Evolutionary conservation across 1,284 basidiomycete species (phyloP).

Genomic region (Athelia psychrophila): DNA sequence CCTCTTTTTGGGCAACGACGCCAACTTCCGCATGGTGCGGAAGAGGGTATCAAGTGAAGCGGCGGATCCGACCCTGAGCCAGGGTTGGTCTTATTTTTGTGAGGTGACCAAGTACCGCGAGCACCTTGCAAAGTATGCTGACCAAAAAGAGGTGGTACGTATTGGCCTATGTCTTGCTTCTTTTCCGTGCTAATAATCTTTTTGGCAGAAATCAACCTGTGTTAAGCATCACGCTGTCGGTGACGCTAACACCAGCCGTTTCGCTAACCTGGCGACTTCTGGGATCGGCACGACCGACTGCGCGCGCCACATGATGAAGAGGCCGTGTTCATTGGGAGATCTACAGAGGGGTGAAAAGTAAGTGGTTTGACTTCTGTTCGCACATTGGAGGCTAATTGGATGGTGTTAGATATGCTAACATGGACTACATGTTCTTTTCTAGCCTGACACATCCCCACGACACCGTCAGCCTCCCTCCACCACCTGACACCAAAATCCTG

Average conservation of each 20-base stretch:
- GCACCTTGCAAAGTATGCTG: neutral
- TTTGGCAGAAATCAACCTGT: conserved; percentile 6
- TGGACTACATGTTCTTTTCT: conserved; percentile 8
- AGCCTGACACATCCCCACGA: conserved; percentile 1
- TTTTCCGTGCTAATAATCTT: neutral
- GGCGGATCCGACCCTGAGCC: conserved; percentile 8
- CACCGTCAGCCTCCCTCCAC: too few species aligned
- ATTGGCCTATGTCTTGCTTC: neutral
- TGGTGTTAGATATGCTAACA: conserved; percentile 8
- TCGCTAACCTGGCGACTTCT: neutral
- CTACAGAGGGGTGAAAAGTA: conserved; percentile 2
- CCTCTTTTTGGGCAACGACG: conserved; percentile 8
- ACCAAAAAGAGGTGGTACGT: conserved; percentile 11
- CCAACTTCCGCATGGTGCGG: conserved; percentile 9
- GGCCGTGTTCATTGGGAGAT: neutral
- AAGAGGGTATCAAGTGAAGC: conserved; percentile 3
- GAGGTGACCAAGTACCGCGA: conserved; percentile 2
- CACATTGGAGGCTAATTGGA: neutral
- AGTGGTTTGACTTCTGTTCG: too few species aligned
- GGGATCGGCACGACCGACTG: neutral
- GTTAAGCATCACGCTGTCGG: neutral
- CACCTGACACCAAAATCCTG: neutral
- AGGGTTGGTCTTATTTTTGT: conserved; percentile 10
- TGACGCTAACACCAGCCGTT: neutral
- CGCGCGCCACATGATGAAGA: neutral